Evolutionary conservation across 371 early-diverging fungal genomes (phyloP).

Genomic region (Massospora cicadina): DNA sequence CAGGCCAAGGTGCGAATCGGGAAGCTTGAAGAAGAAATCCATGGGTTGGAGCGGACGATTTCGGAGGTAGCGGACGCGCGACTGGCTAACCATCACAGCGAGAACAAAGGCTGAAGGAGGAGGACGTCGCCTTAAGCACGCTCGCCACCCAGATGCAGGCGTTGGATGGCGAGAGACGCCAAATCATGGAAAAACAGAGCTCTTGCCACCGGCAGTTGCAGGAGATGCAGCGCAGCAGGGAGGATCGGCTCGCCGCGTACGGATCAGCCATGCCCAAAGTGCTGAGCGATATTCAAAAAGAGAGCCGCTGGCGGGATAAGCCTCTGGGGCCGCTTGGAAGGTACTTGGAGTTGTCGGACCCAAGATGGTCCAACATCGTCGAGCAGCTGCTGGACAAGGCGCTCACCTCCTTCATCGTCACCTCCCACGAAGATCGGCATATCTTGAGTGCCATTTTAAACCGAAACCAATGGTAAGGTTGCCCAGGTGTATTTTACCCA

Average conservation of each 20-base stretch:
- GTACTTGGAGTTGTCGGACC: conserved; percentile 40
- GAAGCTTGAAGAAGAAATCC: conserved; percentile 13
- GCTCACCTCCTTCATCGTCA: conserved; percentile 61
- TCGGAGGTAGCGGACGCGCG: conserved; percentile 8
- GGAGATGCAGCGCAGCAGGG: conserved; percentile 30
- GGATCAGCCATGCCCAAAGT: conserved; percentile 51
- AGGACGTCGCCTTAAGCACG: not conserved
- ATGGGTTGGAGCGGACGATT: conserved; percentile 11
- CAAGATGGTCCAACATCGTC: conserved; percentile 39
- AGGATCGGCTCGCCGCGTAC: conserved; percentile 46
- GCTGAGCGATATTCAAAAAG: conserved; percentile 33
- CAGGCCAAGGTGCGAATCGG: conserved; percentile 14
- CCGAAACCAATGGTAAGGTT: conserved; percentile 21
- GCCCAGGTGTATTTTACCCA: too few relatives aligned
- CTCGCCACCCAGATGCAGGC: conserved; percentile 12
- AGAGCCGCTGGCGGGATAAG: conserved; percentile 29
- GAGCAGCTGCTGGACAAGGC: conserved; percentile 49
- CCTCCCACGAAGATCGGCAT: conserved; percentile 41
- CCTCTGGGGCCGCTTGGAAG: conserved; percentile 81
- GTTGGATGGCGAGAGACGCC: conserved; percentile 5
- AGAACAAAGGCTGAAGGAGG: not conserved
- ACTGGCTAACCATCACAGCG: too few relatives aligned
- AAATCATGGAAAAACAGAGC: conserved; percentile 5
- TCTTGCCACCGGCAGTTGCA: conserved; percentile 14
- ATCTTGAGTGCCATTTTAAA: conserved; percentile 29